Conservation (phyloP, 2,329 filamentous ascomycete species). For the Clonostachys solani region DNA sequence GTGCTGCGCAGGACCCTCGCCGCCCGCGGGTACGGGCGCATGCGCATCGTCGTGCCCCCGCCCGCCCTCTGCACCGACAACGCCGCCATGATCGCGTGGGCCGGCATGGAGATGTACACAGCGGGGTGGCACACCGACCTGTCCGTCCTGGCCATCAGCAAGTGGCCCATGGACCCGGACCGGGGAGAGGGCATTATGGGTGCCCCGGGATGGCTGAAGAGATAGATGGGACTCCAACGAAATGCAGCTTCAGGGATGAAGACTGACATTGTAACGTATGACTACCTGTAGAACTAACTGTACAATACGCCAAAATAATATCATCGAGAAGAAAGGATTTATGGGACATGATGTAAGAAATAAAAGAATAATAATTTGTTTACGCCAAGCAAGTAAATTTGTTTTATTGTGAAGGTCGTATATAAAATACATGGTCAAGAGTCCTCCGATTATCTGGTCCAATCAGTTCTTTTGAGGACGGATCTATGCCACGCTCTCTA, state of each 20-base stretch:
- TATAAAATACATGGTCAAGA: conserved; percentile 10
- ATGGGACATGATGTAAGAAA: too few species aligned
- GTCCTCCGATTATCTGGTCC: neutral
- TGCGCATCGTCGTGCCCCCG: conserved; percentile 66
- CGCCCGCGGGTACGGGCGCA: conserved; percentile 56
- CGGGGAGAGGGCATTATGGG: conserved; percentile 61
- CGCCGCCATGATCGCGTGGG: conserved; percentile 96
- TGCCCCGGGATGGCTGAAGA: conserved; percentile 38
- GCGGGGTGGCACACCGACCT: conserved; percentile 66
- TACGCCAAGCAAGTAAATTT: neutral
- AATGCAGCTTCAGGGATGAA: too few species aligned
- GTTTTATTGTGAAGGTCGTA: neutral
- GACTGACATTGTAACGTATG: too few species aligned
- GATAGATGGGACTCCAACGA: neutral
- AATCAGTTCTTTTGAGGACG: too few species aligned
- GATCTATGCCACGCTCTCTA: conserved; percentile 5
- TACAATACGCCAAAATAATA: too few species aligned
- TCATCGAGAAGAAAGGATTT: too few species aligned
- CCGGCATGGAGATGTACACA: conserved; percentile 87
- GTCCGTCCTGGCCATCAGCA: conserved; percentile 53
- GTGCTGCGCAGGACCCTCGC: conserved; percentile 56
- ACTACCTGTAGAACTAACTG: too few species aligned
- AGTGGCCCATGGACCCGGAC: conserved; percentile 71
- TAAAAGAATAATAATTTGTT: too few species aligned
- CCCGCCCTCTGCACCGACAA: conserved; percentile 83